Evolutionary conservation across 1,139 yeast species (phyloP).

Genomic region (Nakaseomyces kungkrabaensis): DNA sequence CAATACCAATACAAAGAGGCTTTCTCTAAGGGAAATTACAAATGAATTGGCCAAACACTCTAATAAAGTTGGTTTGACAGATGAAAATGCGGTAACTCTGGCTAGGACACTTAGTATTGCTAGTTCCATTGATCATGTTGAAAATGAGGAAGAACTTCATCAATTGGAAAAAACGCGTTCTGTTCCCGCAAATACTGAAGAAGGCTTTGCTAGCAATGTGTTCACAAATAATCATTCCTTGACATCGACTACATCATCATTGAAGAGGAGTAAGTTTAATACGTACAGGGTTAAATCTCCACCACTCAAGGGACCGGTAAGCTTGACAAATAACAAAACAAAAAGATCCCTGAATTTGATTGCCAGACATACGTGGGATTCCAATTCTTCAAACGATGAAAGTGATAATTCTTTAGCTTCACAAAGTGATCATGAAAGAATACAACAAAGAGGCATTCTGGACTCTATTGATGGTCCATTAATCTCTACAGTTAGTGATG

Average conservation of each 20-base stretch:
- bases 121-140: slow-evolving; percentile 13
- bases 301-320: background rate
- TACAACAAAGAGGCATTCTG: background rate
- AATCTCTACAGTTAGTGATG: slow-evolving; percentile 5
- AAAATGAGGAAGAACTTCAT: slow-evolving; percentile 3
- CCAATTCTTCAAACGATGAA: background rate
- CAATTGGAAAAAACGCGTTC: slow-evolving; percentile 5
- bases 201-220: background rate
- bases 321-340: background rate
- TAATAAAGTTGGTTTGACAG: slow-evolving; percentile 61
- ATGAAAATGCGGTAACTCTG: slow-evolving; percentile 63
- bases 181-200: slow-evolving; percentile 1
- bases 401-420: background rate
- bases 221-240: slow-evolving; percentile 10
- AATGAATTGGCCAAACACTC: slow-evolving; percentile 57
- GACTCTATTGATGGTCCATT: slow-evolving; percentile 9
- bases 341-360: background rate
- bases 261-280: slow-evolving; percentile 27
- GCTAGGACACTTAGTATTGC: slow-evolving; percentile 49
- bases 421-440: background rate
- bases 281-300: slow-evolving; percentile 19
- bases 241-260: slow-evolving; percentile 23
- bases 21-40: slow-evolving; percentile 55
- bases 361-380: slow-evolving; percentile 2
- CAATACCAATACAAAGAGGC: background rate